Evolutionary conservation across 2,329 filamentous ascomycete species (phyloP).

Genomic region (Paracorniculantispora psalliotae): DNA sequence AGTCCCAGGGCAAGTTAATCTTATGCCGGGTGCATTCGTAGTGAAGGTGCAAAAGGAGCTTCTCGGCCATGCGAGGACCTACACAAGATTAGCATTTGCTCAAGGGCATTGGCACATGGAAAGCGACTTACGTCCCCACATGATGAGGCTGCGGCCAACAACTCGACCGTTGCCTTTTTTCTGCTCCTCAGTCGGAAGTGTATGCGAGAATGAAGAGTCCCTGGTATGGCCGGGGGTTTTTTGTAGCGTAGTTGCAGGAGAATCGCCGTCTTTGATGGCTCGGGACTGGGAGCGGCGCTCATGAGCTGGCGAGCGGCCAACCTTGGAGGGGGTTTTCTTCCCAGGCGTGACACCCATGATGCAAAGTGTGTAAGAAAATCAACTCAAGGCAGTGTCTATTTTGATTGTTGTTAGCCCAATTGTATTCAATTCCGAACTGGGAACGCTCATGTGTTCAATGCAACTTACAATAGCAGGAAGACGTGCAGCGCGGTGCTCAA

Average conservation of each 20-base stretch:
- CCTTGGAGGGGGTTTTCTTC: slow-evolving; percentile 20
- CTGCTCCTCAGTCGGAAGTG: slow-evolving; percentile 19
- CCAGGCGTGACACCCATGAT: slow-evolving; percentile 16
- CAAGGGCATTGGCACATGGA: background rate
- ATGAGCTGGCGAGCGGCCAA: slow-evolving; percentile 14
- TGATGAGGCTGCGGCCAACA: slow-evolving; percentile 34
- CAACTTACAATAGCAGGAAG: background rate
- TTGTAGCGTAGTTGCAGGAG: background rate
- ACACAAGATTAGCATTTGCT: background rate
- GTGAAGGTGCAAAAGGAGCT: slow-evolving; percentile 35
- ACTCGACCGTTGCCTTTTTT: slow-evolving; percentile 25
- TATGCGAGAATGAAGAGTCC: slow-evolving; percentile 2
- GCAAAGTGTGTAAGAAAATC: background rate
- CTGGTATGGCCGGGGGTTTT: background rate
- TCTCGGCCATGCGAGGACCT: slow-evolving; percentile 44
- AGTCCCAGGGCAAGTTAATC: slow-evolving; percentile 34
- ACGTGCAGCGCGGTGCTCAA: background rate
- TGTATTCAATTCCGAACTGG: background rate
- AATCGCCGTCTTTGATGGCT: slow-evolving; percentile 8
- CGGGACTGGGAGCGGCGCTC: slow-evolving; percentile 15
- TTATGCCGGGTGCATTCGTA: slow-evolving; percentile 33
- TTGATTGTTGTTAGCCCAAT: no score
- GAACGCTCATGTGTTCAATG: background rate
- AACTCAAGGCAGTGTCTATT: background rate
- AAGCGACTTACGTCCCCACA: slow-evolving; percentile 37